Evolutionary conservation across 2,329 filamentous ascomycete genomes (phyloP), one percentile per base, ranked within the genome.

Genomic region (Scedosporium minutisporum): DNA sequence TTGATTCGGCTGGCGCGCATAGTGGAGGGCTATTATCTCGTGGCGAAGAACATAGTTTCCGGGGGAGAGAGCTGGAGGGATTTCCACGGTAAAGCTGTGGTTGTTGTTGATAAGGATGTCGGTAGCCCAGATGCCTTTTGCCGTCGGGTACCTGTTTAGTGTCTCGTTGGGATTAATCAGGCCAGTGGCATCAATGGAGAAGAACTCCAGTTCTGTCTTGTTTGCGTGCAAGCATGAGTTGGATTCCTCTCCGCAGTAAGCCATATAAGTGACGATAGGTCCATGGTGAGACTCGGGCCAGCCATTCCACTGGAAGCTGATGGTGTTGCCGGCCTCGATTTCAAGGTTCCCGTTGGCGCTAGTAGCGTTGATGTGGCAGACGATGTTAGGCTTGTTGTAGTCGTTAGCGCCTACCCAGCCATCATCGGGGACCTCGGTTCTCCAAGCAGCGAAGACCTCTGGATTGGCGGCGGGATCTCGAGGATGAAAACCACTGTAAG

Each of bases 171-270:
- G 73, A 59, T 77, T 74, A 63, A 80, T 72, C 48, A 85, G 77
- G 61, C 84, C 85, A 29, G 72, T 74, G 66, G 80, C 76, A 25
- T 78, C 78, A 63, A 87, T 82, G 79, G 88, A 87, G 77, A 83
- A 81, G 73, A 80, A 87, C 65, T 78, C 70, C 42, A 87, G 77
- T 21, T 71, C 69, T 4, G 71, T 71, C 73, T 83, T 81, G 72
- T 81, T 78, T 62, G 80, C 79, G 6, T 73, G 73, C 23, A 77
- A 72, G 69, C 82, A 86, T 69, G 84, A 80, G 25, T 77, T 80
- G 21, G 64, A 64, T 58, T 62, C 63, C 61, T 70, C 70, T 42
- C 72, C 74, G 71, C 73, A 77, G 57, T 69, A 65, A 16, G 81
- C 79, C 67, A 84, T 78, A 70, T 81, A 84, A 62, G 79, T 81